Evolutionary conservation across 495 filamentous ascomycete species (phyloP), one percentile per base, ranked within the genome.

Genomic region (Durotheca rogersii): DNA sequence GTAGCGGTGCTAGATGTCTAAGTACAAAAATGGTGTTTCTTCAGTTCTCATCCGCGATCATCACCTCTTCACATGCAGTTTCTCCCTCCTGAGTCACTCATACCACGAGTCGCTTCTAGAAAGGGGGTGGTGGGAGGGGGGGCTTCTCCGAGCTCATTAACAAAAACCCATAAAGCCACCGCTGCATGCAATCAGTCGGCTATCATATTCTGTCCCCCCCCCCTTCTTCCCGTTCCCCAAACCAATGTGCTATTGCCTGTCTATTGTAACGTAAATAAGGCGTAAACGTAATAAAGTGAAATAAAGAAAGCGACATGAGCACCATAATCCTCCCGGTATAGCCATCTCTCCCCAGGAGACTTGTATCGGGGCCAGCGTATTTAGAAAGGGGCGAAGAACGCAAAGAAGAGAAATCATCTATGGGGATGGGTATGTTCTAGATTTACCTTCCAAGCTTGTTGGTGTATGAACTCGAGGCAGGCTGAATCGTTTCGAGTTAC

Each of bases 1-100:
- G 25, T 43, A 47, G 6, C 32, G 34, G 30, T 47, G 36, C 31
- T 27, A 19, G 16, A 43, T 30, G 12, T 49, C 37, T 52, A 60
- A 37, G 41, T 60, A 60, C 46, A 60, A 43, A 17, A 35, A 44
- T 42, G 5, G 11, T 4, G 30, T 12, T 35, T 25, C 41, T 31
- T 43, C 25, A 27, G 33, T 51, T 31, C 29, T 56, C 56, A 20
- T 56, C 51, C 51, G 51, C 52, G 43, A 56, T 60, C 57, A 52
- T 60, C 52, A 60, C 41, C 31, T 43, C 37, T 47, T 46, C 25
- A 40, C 45, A 42, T 41, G 50, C 41, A 43, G 48, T 53, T 38
- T 29, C 31, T n/a, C 20, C 33, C 55, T 30, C n/a, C n/a, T n/a
- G n/a, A n/a, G 21, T 44, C 41, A 47, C 40, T 23, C 41, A 52